A percentile compares a stretch with the other conserved stretches of the same genome.
Conservation (phyloP, 352 stramenopile genomes). For the Bremia lactucae region DNA sequence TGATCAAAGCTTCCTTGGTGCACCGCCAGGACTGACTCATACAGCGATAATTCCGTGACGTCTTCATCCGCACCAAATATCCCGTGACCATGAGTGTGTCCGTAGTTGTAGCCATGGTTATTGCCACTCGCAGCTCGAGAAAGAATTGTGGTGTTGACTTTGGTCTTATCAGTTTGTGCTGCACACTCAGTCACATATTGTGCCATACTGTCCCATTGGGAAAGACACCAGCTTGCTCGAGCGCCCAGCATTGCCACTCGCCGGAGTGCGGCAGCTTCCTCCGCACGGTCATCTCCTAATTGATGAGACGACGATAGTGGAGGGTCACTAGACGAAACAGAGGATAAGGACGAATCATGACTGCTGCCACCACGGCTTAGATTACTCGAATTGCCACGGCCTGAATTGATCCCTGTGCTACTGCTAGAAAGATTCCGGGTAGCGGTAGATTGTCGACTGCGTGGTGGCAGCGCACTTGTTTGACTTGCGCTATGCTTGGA, state of each 20-base stretch:
- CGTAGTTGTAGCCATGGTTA: constrained; percentile 19
- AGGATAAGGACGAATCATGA: constrained; percentile 22
- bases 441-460: constrained; percentile 11
- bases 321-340: constrained; percentile 7
- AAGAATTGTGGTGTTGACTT: constrained; percentile 13
- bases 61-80: constrained; percentile 26
- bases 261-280: constrained; percentile 39
- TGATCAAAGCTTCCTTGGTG: constrained; percentile 89
- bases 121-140: constrained; percentile 15
- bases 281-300: constrained; percentile 23
- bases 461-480: constrained; percentile 1
- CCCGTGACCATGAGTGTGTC: constrained; percentile 17
- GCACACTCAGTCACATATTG: constrained; percentile 55
- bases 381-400: constrained; percentile 3
- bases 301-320: constrained; percentile 13
- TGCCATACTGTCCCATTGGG: constrained; percentile 77
- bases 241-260: constrained; percentile 73
- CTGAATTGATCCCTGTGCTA: constrained; percentile 5
- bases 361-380: constrained; percentile 29
- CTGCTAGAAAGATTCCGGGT: constrained; percentile 3
- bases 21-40: constrained; percentile 88
- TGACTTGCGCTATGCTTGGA: constrained; percentile 8
- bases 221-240: constrained; percentile 77
- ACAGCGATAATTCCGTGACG: constrained; percentile 46
- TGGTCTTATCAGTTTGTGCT: constrained; percentile 15